Evolutionary conservation across 495 filamentous ascomycete genomes (phyloP), one percentile per base, ranked within the genome.

Genomic region (Alectoria sarmentosa): DNA sequence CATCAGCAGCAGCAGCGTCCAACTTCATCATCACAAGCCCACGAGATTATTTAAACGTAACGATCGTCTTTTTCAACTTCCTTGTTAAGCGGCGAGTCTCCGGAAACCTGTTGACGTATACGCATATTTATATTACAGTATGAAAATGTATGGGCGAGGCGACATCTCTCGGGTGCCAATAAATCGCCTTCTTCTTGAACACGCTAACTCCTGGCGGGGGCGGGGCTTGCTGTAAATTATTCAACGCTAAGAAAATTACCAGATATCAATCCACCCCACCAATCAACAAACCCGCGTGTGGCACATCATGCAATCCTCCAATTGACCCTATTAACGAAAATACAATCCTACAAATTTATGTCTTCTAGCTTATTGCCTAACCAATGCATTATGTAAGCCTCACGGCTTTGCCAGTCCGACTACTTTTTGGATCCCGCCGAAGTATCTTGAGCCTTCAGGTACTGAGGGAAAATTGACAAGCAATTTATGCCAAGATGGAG

Each of bases 401-500:
- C 13, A 30, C 26, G 48, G 26, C 26, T 21, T 34, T 34, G 52
- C 28, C 14, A 30, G 49, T 19, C 49, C 49, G 28, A 28, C 49
- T 2, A 34, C 30, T 19, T 7, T 34, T 36, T 55, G 5, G 2
- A 34, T 34, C 52, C 17, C 30, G 30, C 17, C 17, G 34, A 55
- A n/a, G n/a, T n/a, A n/a, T n/a, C n/a, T n/a, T n/a, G 21, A 34
- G 17, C 30, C 1, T 34, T 19, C 4, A 55, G 30, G 30, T 6
- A 55, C 23, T 19, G 52, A 34, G 2, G 49, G 6, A 34, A 3
- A 55, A 7, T 34, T 55, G 28, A 13, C 30, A 36, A 34, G 30
- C 15, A 23, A 15, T 30, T 14, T 60, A 48, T 21, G 56, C 14
- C 13, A 15, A 60, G 56, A 88, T 88, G 86, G 86, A 88, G 73